Evolutionary conservation across 164 flowering plant genomes (phyloP).

Genomic region (Berberis vulgaris): DNA sequence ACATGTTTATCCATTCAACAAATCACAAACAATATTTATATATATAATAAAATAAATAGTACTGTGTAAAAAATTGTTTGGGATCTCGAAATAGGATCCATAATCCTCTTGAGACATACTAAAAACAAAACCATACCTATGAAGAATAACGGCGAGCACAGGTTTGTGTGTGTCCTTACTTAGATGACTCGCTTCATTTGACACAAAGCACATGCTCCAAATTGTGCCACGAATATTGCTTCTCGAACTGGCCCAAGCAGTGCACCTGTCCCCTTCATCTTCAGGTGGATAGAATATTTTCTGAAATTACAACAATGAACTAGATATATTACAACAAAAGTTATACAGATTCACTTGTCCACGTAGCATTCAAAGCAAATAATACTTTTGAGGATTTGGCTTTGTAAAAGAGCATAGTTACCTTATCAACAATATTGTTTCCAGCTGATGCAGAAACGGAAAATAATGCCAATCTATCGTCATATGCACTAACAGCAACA

Average conservation of each 20-base stretch:
- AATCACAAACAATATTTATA: too few relatives aligned
- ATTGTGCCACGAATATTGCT: conserved; percentile 60
- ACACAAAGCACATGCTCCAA: conserved; percentile 96
- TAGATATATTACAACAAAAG: neutral
- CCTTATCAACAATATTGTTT: conserved; percentile 66
- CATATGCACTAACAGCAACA: conserved; percentile 85
- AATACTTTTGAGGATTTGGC: neutral
- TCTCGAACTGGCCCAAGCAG: conserved; percentile 22
- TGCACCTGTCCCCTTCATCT: conserved; percentile 29
- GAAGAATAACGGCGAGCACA: conserved; percentile 67
- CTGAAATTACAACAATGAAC: conserved; percentile 30
- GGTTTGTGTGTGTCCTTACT: conserved; percentile 39
- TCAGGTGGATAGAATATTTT: conserved; percentile 62
- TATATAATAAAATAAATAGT: too few relatives aligned
- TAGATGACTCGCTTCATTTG: conserved; percentile 34
- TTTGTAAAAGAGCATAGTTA: conserved; percentile 13
- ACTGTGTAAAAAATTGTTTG: neutral
- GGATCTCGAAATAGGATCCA: neutral
- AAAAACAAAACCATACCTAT: conserved; percentile 23
- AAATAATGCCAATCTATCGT: conserved; percentile 63
- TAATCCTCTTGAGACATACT: neutral
- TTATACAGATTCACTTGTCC: neutral
- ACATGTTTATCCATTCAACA: too few relatives aligned
- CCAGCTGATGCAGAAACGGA: conserved; percentile 51
- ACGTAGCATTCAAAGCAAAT: conserved; percentile 4